These are phyloP conservation scores for Phalaenopsis equestris DNA, from an alignment of 106 monocot genomes.

Conservation along the genomic window DNA sequence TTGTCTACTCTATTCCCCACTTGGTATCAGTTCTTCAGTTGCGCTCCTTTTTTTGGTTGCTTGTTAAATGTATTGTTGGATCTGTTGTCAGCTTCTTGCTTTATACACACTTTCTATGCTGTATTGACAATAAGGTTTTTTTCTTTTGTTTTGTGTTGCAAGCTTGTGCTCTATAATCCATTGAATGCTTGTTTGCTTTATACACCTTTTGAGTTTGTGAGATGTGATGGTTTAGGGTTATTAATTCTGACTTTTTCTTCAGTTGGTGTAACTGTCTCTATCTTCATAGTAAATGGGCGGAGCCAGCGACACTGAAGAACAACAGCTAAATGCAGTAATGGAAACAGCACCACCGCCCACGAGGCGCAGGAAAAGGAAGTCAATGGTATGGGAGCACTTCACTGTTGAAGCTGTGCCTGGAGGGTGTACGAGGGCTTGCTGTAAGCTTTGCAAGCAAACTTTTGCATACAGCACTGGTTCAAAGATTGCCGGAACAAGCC, in stretches of 20 bases:
- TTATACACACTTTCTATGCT: too few relatives aligned
- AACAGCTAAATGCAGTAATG: constrained; percentile 13
- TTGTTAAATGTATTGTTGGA: too few relatives aligned
- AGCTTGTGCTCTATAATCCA: too few relatives aligned
- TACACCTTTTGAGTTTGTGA: background rate
- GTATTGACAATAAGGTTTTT: too few relatives aligned
- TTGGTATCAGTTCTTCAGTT: too few relatives aligned
- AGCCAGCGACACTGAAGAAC: constrained; percentile 38
- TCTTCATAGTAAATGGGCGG: constrained; percentile 27
- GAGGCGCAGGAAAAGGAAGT: constrained; percentile 72
- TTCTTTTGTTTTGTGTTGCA: too few relatives aligned
- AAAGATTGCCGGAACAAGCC: constrained; percentile 90
- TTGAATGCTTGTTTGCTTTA: too few relatives aligned
- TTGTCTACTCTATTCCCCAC: too few relatives aligned
- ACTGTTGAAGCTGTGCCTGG: constrained; percentile 60
- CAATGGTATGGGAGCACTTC: constrained; percentile 88
- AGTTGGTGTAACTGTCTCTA: background rate
- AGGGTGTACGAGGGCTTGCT: constrained; percentile 68
- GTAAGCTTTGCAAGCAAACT: constrained; percentile 90
- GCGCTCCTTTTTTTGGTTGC: too few relatives aligned
- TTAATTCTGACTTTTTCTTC: background rate
- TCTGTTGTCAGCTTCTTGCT: too few relatives aligned
- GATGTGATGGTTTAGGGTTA: background rate
- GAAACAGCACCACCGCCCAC: constrained; percentile 39
- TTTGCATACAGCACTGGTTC: constrained; percentile 84